phyloP scores from a whole-genome alignment of 1,139 yeast genomes.

The Nadsonia starkeyi-henricii region DNA sequence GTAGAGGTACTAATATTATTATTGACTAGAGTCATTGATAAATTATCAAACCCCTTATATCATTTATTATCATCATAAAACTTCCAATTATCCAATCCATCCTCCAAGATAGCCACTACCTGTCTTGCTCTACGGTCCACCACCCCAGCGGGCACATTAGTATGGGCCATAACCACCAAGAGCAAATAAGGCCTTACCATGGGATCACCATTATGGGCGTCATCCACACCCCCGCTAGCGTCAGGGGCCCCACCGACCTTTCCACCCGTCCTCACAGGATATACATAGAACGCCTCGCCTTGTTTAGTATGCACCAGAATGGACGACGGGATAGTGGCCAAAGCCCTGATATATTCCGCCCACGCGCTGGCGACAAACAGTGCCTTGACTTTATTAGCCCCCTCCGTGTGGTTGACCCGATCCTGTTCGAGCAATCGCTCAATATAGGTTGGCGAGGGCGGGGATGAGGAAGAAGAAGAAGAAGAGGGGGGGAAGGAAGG shows the following conservation, averaged over 20 bases:
- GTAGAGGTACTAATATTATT: no score
- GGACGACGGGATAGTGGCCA: background rate
- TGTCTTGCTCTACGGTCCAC: background rate
- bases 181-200: background rate
- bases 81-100: background rate
- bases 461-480: no score
- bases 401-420: background rate
- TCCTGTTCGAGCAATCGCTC: no score
- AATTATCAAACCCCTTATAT: no score
- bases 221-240: background rate
- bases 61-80: background rate
- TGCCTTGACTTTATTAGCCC: background rate
- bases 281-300: background rate
- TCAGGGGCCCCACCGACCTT: no score
- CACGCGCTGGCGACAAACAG: background rate
- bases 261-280: background rate
- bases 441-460: no score
- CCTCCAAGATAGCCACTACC: background rate
- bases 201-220: background rate
- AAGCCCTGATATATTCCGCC: background rate
- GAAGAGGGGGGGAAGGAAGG: no score
- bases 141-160: background rate
- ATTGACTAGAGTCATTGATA: no score
- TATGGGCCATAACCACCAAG: background rate
- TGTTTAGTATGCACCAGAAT: background rate